phyloP scores from a whole-genome alignment of 768 basidiomycete species.

The Lactifluus pinguis region DNA sequence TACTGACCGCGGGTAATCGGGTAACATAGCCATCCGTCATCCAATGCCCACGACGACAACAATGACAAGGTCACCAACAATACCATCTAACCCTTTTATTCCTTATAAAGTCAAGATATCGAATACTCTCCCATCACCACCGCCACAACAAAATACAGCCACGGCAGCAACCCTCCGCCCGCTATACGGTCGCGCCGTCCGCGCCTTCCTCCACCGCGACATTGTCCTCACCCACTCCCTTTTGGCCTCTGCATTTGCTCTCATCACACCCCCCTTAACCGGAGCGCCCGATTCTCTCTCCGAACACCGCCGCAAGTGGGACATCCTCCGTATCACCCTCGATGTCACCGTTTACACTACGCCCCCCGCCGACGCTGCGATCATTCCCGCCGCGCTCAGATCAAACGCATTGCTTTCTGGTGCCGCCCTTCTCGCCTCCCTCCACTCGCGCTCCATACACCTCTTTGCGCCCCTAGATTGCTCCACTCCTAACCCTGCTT shows the following conservation, averaged over 20 bases:
- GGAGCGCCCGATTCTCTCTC: slow-evolving; percentile 34
- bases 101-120: slow-evolving; percentile 1
- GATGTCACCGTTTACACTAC: slow-evolving; percentile 66
- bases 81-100: not conserved
- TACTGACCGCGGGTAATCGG: too few species aligned
- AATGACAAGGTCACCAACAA: slow-evolving; percentile 10
- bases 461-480: slow-evolving; percentile 52
- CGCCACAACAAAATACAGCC: slow-evolving; percentile 25
- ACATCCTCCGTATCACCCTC: slow-evolving; percentile 75
- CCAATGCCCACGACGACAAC: too few species aligned
- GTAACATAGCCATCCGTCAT: too few species aligned
- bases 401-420: slow-evolving; percentile 49
- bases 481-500: slow-evolving; percentile 37
- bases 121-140: not conserved
- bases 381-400: slow-evolving; percentile 44
- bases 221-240: slow-evolving; percentile 56
- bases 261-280: slow-evolving; percentile 39
- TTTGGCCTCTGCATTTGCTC: slow-evolving; percentile 56
- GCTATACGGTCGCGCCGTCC: slow-evolving; percentile 68
- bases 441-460: slow-evolving; percentile 54
- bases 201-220: slow-evolving; percentile 71
- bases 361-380: slow-evolving; percentile 33
- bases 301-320: slow-evolving; percentile 66
- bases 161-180: slow-evolving; percentile 50
- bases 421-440: slow-evolving; percentile 43